phyloP scores from a whole-genome alignment of 1,284 basidiomycete genomes.

The Malassezia sympodialis region DNA sequence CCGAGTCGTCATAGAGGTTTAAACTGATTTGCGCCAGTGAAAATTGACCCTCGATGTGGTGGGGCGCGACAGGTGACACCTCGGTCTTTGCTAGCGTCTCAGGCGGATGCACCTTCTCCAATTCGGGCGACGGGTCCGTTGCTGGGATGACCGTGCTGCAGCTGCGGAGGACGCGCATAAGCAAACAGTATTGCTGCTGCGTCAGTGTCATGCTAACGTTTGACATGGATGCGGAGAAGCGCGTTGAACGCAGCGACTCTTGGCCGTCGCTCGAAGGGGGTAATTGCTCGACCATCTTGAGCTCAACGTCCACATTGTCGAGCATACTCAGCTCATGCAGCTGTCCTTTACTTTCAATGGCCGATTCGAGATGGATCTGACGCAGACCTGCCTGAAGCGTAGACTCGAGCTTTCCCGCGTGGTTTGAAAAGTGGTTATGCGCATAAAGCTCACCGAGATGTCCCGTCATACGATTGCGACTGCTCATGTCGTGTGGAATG shows the following conservation, averaged over 20 bases:
- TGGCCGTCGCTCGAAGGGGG: not conserved
- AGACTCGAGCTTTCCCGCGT: constrained; percentile 51
- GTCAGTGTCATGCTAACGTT: constrained; percentile 9
- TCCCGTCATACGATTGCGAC: constrained; percentile 65
- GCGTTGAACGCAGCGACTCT: not conserved
- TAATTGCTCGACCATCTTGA: constrained; percentile 60
- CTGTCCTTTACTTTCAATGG: constrained; percentile 22
- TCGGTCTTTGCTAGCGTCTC: not conserved
- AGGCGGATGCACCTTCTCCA: not conserved
- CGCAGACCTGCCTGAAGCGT: constrained; percentile 65
- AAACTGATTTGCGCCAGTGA: not conserved
- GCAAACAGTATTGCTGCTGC: constrained; percentile 7
- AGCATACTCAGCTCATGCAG: constrained; percentile 61
- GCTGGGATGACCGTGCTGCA: not conserved
- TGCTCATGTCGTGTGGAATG: constrained; percentile 66
- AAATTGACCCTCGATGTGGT: constrained; percentile 5
- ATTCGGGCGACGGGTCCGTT: not conserved
- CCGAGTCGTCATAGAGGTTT: constrained; percentile 7
- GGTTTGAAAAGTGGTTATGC: constrained; percentile 60
- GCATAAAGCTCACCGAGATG: constrained; percentile 82
- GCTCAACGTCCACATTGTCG: constrained; percentile 77
- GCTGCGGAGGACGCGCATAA: not conserved
- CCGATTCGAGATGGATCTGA: constrained; percentile 64
- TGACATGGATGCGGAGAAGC: constrained; percentile 1
- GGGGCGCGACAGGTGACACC: not conserved